phyloP scores from a whole-genome alignment of 768 basidiomycete species.

The Agrocybe pediades region DNA sequence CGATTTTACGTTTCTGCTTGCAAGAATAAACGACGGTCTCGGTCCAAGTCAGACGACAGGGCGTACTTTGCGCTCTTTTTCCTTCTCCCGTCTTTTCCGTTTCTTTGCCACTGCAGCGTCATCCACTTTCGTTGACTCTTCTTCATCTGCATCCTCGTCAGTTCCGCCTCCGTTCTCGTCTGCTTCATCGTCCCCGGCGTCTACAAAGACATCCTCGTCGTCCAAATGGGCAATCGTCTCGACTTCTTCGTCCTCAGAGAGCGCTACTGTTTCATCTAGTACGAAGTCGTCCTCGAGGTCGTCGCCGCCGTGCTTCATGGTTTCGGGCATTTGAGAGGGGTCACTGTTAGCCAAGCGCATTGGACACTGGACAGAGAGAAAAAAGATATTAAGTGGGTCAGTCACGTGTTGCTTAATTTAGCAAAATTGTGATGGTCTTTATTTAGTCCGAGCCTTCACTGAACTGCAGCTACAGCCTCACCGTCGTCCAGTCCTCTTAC shows the following conservation, averaged over 20 bases:
- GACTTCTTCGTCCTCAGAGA: conserved; percentile 61
- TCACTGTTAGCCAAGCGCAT: not conserved
- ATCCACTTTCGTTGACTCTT: conserved; percentile 12
- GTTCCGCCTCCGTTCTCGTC: conserved; percentile 25
- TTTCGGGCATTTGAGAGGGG: conserved; percentile 2
- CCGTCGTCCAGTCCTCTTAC: not conserved
- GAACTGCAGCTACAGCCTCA: not conserved
- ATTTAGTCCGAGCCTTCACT: not conserved
- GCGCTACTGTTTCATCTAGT: conserved; percentile 65
- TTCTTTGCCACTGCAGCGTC: conserved; percentile 50
- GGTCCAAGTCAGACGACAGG: not conserved
- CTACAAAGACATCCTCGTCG: conserved; percentile 35
- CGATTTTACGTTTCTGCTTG: conserved; percentile 68
- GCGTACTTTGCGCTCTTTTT: conserved; percentile 64
- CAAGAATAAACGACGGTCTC: not conserved
- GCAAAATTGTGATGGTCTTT: not conserved
- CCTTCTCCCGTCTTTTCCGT: conserved; percentile 71
- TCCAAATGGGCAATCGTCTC: conserved; percentile 21
- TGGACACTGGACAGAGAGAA: not conserved
- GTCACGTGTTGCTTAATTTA: not conserved
- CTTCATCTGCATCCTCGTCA: conserved; percentile 26
- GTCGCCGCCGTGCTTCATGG: conserved; percentile 56
- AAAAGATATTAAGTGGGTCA: not conserved
- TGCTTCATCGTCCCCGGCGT: conserved; percentile 30
- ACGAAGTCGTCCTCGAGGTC: conserved; percentile 86